Percentiles rank a stretch among this genome's conserved stretches.
Conservation (phyloP, 768 basidiomycete genomes). For the Suillus tomentosus region DNA sequence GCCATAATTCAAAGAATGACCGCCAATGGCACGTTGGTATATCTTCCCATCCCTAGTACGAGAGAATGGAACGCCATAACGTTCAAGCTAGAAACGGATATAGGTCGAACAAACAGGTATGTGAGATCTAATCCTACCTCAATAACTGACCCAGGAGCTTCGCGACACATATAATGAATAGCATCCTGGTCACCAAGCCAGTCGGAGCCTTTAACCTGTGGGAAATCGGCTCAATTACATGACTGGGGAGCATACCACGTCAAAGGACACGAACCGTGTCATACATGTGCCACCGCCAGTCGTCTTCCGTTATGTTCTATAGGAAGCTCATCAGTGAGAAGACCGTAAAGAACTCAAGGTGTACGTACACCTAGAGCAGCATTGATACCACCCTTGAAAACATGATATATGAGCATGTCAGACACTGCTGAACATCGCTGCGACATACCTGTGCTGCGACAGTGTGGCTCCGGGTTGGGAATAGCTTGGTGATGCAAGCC, state of each 20-base stretch:
- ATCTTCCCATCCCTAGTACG: constrained; percentile 99
- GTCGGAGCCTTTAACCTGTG: constrained; percentile 95
- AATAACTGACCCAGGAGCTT: constrained; percentile 91
- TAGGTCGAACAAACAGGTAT: neutral
- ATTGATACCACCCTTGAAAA: constrained; percentile 88
- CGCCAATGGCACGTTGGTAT: constrained; percentile 98
- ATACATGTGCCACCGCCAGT: constrained; percentile 99
- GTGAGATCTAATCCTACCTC: constrained; percentile 55
- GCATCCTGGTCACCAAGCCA: constrained; percentile 99
- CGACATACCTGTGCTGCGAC: constrained; percentile 88
- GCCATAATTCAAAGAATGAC: constrained; percentile 94
- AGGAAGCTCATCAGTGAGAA: constrained; percentile 11
- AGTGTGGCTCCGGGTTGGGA: constrained; percentile 98
- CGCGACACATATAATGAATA: constrained; percentile 99
- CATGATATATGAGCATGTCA: neutral
- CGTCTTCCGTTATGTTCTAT: constrained; percentile 98
- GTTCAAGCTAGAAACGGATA: constrained; percentile 72
- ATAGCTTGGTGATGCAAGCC: constrained; percentile 98
- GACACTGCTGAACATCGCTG: neutral
- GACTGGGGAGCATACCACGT: constrained; percentile 1
- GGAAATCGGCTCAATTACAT: constrained; percentile 18
- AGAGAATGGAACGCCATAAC: constrained; percentile 98
- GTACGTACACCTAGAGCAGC: constrained; percentile 86
- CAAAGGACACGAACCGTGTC: constrained; percentile 66
- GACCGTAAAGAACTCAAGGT: constrained; percentile 4